Conservation (phyloP, 768 basidiomycete genomes). For the Amanita phalloides region DNA sequence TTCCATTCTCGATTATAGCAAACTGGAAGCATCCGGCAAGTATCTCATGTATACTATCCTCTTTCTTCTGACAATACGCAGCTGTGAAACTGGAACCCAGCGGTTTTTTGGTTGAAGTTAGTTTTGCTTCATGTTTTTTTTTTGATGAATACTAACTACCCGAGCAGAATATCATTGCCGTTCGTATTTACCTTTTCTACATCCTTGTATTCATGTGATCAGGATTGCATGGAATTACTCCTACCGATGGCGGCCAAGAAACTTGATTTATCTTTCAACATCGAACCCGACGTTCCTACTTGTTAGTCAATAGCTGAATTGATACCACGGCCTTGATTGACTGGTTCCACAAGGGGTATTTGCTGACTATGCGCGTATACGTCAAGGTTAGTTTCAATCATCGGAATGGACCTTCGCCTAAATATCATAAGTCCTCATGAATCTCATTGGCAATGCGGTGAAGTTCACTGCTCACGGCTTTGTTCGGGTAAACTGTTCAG, state of each 20-base stretch:
- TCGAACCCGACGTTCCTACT: slow-evolving; percentile 52
- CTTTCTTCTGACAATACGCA: slow-evolving; percentile 14
- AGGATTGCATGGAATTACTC: slow-evolving; percentile 73
- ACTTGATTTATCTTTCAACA: slow-evolving; percentile 63
- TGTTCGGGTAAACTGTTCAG: slow-evolving; percentile 50
- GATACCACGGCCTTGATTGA: neutral
- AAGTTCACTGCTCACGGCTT: slow-evolving; percentile 61
- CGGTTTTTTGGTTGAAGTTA: slow-evolving; percentile 53
- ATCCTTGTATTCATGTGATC: slow-evolving; percentile 5
- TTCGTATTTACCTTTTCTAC: slow-evolving; percentile 17
- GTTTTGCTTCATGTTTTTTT: slow-evolving; percentile 3
- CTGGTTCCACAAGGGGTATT: slow-evolving; percentile 38
- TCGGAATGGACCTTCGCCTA: neutral
- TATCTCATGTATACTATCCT: neutral
- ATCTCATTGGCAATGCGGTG: slow-evolving; percentile 67
- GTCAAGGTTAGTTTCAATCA: slow-evolving; percentile 38
- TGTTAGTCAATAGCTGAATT: slow-evolving; percentile 26
- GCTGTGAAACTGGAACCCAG: slow-evolving; percentile 63
- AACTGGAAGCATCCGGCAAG: slow-evolving; percentile 63
- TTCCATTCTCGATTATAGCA: slow-evolving; percentile 71
- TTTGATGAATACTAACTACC: neutral
- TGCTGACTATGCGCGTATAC: slow-evolving; percentile 64
- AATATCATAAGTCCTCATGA: slow-evolving; percentile 49
- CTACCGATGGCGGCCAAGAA: slow-evolving; percentile 69
- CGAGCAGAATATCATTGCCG: slow-evolving; percentile 51